phyloP scores from a whole-genome alignment of 1,139 yeast species.

The Schwanniomyces etchellsii region DNA sequence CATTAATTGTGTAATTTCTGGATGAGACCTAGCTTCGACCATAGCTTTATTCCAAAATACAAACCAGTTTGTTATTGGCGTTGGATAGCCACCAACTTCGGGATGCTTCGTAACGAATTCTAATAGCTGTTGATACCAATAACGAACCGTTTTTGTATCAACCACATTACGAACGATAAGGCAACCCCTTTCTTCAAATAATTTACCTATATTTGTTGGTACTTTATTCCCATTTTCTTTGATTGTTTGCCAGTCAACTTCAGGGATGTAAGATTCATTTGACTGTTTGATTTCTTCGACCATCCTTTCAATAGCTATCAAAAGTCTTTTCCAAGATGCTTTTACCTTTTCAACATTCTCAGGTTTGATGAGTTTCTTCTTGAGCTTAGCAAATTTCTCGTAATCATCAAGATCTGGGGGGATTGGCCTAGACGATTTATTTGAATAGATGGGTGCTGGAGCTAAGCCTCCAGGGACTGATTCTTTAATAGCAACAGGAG shows the following conservation, averaged over 20 bases:
- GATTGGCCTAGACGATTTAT: too few species aligned
- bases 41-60: slow-evolving; percentile 41
- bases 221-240: background rate
- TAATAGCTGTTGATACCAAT: slow-evolving; percentile 14
- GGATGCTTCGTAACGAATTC: slow-evolving; percentile 21
- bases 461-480: too few species aligned
- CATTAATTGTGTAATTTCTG: slow-evolving; percentile 24
- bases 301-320: background rate
- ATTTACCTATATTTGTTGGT: too few species aligned
- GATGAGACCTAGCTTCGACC: slow-evolving; percentile 34
- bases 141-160: slow-evolving; percentile 10
- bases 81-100: slow-evolving; percentile 22
- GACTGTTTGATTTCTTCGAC: background rate
- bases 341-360: background rate
- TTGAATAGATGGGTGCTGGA: too few species aligned
- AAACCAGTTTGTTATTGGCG: slow-evolving; percentile 29
- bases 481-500: too few species aligned
- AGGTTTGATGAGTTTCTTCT: background rate
- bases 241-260: background rate
- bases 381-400: background rate
- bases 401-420: background rate
- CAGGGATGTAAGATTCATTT: background rate
- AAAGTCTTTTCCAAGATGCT: background rate
- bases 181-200: slow-evolving; percentile 12
- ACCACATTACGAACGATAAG: slow-evolving; percentile 18